Evolutionary conservation across 2,329 filamentous ascomycete genomes (phyloP), one percentile per base, ranked within the genome.

Genomic region (Arthroderma sp.): DNA sequence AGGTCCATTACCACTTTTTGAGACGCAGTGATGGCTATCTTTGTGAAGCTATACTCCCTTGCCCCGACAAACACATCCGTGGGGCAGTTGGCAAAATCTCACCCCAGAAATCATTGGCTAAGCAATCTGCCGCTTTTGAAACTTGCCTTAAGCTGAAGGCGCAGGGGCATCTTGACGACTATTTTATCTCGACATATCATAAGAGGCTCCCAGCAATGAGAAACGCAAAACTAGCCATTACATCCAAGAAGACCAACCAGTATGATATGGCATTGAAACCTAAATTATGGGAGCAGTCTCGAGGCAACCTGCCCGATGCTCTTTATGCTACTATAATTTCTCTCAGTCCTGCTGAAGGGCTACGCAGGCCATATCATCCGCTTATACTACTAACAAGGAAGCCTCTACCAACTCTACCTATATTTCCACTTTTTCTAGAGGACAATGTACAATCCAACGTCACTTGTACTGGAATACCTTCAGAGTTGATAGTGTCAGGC

Each of bases 101-200:
- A 45, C 60, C 69, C 5, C 84, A 73, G 46, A 96, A 94, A 61
- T 72, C 79, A 29, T 65, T 82, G 11, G 89, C 91, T 4, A 93
- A 91, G 61, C 85, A 85, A 51, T 85, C 88, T 0, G 89, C 88
- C 3, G 89, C 91, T 0, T 96, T 89, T 58, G 77, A 87, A 55
- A 77, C 83, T 42, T 95, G 88, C 56, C 59, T 86, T 1, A 60
- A 78, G 49, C 70, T 98, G 10, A 70, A 81, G 40, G 70, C 76
- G 47, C 72, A 74, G 43, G 74, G 75, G 2, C 78, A 81, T 48
- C 69, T 98, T 4, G 77, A 95, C 56, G 73, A 79, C 0, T 69
- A 86, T 57, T 70, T 96, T 2, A 74, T 85, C 45, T 85, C 91
- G 0, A 75, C 74, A 0, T 84, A 85, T 48, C 70, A 72, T 15